Conservation (phyloP, 2,329 filamentous ascomycete genomes). For the Penicillium sp. region DNA sequence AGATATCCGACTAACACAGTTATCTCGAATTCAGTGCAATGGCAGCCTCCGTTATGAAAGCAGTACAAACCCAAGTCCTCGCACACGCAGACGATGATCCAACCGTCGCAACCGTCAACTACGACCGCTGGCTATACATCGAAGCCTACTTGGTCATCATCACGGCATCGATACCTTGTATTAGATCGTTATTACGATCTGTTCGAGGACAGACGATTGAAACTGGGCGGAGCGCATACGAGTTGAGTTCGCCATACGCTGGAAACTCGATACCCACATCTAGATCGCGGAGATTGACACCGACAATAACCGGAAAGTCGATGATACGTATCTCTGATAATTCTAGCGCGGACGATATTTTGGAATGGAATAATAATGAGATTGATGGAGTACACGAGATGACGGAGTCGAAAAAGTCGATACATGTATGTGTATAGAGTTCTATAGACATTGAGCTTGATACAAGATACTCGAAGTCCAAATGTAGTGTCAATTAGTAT, state of each 20-base stretch:
- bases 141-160: slow-evolving; percentile 35
- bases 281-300: slow-evolving; percentile 9
- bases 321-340: slow-evolving; percentile 11
- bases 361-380: not conserved
- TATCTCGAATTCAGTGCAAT: slow-evolving; percentile 21
- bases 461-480: not conserved
- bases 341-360: slow-evolving; percentile 11
- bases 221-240: slow-evolving; percentile 14
- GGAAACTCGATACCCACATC: slow-evolving; percentile 1
- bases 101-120: slow-evolving; percentile 23
- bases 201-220: not conserved
- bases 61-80: slow-evolving; percentile 23
- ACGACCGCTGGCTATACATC: slow-evolving; percentile 32
- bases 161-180: slow-evolving; percentile 32
- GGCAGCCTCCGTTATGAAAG: slow-evolving; percentile 29
- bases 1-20: no score
- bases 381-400: not conserved
- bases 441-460: no score
- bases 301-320: slow-evolving; percentile 4
- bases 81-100: slow-evolving; percentile 20
- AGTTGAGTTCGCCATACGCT: slow-evolving; percentile 14
- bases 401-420: not conserved
- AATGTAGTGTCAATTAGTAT: no score
- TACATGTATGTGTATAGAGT: not conserved
- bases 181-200: slow-evolving; percentile 26